A percentile compares a stretch with the other conserved stretches of the same genome.
These are phyloP conservation scores for Thelonectria discophora DNA, from an alignment of 2,329 filamentous ascomycete species.

Conservation along the genomic window DNA sequence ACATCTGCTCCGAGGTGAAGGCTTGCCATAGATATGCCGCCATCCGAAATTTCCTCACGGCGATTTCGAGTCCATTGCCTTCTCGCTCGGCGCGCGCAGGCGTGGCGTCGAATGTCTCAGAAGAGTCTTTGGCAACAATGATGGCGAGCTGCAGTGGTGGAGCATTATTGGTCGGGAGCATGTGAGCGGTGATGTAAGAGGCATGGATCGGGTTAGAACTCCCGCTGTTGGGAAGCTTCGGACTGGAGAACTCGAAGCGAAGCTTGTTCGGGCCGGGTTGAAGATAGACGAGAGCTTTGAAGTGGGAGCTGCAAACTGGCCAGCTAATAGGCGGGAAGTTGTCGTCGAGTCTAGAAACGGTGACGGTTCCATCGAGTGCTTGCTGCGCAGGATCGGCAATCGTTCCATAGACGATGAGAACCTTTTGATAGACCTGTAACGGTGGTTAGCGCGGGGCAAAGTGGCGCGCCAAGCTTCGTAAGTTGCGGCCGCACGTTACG, in stretches of 20 bases:
- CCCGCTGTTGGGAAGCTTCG: slow-evolving; percentile 77
- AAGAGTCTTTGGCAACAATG: slow-evolving; percentile 86
- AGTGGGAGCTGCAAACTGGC: slow-evolving; percentile 89
- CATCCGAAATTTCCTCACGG: slow-evolving; percentile 92
- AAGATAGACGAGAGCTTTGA: slow-evolving; percentile 92
- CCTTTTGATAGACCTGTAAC: slow-evolving; percentile 85
- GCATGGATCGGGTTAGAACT: slow-evolving; percentile 76
- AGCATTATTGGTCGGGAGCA: slow-evolving; percentile 78
- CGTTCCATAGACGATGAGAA: slow-evolving; percentile 81
- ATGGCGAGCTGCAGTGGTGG: slow-evolving; percentile 92
- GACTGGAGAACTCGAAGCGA: slow-evolving; percentile 86
- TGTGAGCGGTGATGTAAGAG: slow-evolving; percentile 84
- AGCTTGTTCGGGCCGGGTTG: slow-evolving; percentile 88
- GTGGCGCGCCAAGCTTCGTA: slow-evolving; percentile 10
- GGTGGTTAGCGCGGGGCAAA: slow-evolving; percentile 36
- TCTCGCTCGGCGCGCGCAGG: slow-evolving; percentile 80
- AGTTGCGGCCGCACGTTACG: slow-evolving; percentile 23
- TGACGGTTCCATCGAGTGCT: slow-evolving; percentile 80
- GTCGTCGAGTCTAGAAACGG: slow-evolving; percentile 83
- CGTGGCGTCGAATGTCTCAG: slow-evolving; percentile 82
- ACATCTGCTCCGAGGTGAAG: slow-evolving; percentile 97
- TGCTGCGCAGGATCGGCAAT: slow-evolving; percentile 77
- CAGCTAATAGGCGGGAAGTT: slow-evolving; percentile 83
- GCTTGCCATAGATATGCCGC: slow-evolving; percentile 97
- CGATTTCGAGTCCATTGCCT: slow-evolving; percentile 82